Conservation (phyloP, 495 filamentous ascomycete species). For the Podospora conica region DNA sequence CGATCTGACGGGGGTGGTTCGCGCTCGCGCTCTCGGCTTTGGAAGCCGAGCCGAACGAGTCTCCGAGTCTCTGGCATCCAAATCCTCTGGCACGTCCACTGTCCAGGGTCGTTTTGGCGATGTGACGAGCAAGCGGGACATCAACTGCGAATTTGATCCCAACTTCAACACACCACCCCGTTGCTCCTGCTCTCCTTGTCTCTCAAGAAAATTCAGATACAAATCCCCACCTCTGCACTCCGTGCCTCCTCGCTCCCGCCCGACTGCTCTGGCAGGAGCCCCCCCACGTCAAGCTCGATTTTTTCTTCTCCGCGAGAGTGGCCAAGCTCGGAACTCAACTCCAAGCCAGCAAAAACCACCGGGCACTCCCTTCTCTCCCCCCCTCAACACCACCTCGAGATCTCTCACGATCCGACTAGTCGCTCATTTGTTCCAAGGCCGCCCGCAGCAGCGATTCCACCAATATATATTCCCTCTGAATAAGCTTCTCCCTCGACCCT, state of each 20-base stretch:
- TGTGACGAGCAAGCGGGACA: not conserved
- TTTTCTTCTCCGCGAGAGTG: not conserved
- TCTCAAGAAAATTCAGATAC: not conserved
- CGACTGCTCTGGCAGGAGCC: not conserved
- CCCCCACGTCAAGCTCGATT: not conserved
- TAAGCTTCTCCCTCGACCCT: not conserved
- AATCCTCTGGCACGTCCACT: too few relatives aligned
- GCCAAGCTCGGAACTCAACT: too few relatives aligned
- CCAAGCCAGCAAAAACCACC: too few relatives aligned
- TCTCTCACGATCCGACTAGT: not conserved
- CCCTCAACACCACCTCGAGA: not conserved
- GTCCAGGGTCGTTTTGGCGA: too few relatives aligned
- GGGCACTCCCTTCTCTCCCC: not conserved
- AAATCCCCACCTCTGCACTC: not conserved
- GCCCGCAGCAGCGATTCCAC: not conserved
- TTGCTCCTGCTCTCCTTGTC: not conserved
- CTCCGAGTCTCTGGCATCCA: too few relatives aligned
- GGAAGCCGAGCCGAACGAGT: not conserved
- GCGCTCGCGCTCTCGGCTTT: constrained; percentile 7
- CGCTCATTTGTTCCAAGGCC: not conserved
- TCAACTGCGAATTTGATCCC: not conserved
- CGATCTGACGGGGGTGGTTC: not conserved
- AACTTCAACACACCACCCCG: not conserved
- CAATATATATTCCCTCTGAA: not conserved
- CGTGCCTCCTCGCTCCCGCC: not conserved